Percentiles rank a stretch among this genome's conserved stretches.
Evolutionary conservation across 768 basidiomycete species (phyloP).

Genomic region (Lactifluus piperatus): DNA sequence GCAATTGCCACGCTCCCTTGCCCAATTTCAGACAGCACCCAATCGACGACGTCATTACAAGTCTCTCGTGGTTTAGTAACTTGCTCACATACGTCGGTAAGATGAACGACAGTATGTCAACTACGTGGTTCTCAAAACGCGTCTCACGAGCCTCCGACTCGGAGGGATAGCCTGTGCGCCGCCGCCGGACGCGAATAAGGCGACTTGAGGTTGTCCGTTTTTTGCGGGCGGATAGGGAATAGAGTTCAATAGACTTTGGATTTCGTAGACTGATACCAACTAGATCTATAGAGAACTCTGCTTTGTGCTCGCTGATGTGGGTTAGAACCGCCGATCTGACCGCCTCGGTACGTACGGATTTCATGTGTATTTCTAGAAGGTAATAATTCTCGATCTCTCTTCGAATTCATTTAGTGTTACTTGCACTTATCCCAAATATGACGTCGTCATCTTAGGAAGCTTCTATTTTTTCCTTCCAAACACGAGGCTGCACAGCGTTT

Average conservation of each 20-base stretch:
- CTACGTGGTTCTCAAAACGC: neutral
- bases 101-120: neutral
- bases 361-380: conserved; percentile 6
- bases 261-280: too few relatives aligned
- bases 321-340: conserved; percentile 1
- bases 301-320: too few relatives aligned
- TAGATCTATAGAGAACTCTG: too few relatives aligned
- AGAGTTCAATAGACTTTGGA: too few relatives aligned
- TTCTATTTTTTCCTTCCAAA: neutral
- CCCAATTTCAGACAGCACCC: neutral
- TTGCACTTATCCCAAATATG: neutral
- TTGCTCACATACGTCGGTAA: neutral
- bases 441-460: neutral
- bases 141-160: neutral
- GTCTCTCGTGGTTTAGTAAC: neutral
- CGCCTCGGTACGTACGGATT: neutral
- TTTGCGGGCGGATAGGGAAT: too few relatives aligned
- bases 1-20: neutral
- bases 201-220: too few relatives aligned
- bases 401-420: conserved; percentile 7
- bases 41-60: neutral
- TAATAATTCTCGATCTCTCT: conserved; percentile 9
- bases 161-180: too few relatives aligned
- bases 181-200: neutral
- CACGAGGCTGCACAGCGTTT: conserved; percentile 9